phyloP scores from a whole-genome alignment of 202 grass and related monocot genomes.

The Musa balbisiana region DNA sequence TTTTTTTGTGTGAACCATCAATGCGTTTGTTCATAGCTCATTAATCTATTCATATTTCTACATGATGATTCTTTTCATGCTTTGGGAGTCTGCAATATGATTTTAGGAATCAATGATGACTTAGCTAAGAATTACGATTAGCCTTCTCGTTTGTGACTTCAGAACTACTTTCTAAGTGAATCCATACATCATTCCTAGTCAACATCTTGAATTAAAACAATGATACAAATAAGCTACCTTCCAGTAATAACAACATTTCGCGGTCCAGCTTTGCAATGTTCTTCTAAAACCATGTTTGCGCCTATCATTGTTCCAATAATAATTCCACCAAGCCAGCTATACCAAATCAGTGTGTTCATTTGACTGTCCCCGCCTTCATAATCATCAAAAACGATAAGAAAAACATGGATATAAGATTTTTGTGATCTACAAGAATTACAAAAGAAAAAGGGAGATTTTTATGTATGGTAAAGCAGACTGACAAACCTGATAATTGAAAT shows the following conservation, averaged over 20 bases:
- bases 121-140: background rate
- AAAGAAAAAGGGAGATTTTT: background rate
- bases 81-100: background rate
- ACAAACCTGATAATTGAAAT: constrained; percentile 92
- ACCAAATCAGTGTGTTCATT: constrained; percentile 89
- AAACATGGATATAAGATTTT: background rate
- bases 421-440: background rate
- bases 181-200: background rate
- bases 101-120: background rate
- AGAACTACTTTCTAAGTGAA: background rate
- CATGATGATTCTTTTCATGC: background rate
- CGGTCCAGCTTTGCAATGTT: constrained; percentile 91
- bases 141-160: background rate
- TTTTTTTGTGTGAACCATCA: too few relatives aligned
- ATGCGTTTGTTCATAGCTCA: too few relatives aligned
- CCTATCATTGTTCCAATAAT: constrained; percentile 95
- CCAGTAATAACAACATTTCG: constrained; percentile 97
- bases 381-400: background rate
- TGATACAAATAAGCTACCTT: constrained; percentile 35
- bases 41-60: background rate
- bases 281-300: constrained; percentile 81
- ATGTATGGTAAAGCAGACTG: constrained; percentile 8
- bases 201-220: background rate
- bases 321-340: constrained; percentile 97
- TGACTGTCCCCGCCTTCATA: constrained; percentile 74